Base-by-base conservation (phyloP, 208 protist species). In the Wallacemonas sp. region DNA sequence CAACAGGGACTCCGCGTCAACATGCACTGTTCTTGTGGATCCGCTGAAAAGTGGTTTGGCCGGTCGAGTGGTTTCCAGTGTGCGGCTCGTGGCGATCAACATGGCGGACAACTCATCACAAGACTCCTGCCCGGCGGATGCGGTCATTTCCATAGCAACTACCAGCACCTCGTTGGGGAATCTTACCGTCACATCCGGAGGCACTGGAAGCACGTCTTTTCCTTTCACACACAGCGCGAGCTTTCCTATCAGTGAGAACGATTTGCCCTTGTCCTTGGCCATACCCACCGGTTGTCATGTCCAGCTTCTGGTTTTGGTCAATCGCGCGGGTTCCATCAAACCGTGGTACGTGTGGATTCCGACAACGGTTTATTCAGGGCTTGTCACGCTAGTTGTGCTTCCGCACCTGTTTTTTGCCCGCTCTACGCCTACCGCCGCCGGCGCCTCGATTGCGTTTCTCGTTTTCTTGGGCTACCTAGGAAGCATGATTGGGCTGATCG, bases 281-380 rank as follows among this genome's bases (percentile, higher is more conserved):
- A 70, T 85, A 29, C 48, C 50, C 13, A 41, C 53, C 3, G 60
- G 70, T 4, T 91, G 85, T 66, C 19, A 63, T 4, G 9, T 82
- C 24, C 68, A 76, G 42, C 22, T 88, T 6, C 19, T 87, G 33
- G 41, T 87, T 3, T 45, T 88, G 1, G 33, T 77, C 0, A 63
- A 79, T 29, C 75, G 74, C 4, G 63, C 83, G 13, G 85, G 78
- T 17, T 54, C 68, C 15, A 83, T 91, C 45, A 57, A 78, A 21
- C 62, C 21, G 13, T 88, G 75, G 79, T 88, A 78, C 42, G 77
- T 76, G 13, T 91, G 85, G 85, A 80, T 88, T 22, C 85, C 81
- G 0, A 68, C 76, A 8, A 81, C 73, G 1, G 76, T 79, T 8
- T 88, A 84, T 54, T 73, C 73, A 3, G 76, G 27, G 17, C 45